A percentile compares a stretch with the other conserved stretches of the same genome.
Evolutionary conservation across 257 asterid genomes (phyloP).

Genomic region (Henckelia pumila): DNA sequence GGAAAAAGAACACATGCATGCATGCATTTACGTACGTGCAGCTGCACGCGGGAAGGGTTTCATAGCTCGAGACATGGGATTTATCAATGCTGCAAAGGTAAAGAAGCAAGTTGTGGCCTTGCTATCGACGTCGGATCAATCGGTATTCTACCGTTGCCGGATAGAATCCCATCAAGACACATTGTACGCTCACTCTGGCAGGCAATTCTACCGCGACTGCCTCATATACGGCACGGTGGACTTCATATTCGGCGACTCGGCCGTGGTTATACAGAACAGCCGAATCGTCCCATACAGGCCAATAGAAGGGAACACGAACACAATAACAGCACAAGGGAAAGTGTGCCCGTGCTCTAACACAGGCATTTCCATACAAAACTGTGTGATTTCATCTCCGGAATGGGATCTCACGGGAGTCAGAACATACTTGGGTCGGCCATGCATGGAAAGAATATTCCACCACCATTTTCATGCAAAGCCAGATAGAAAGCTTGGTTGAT

Average conservation of each 20-base stretch:
- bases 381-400: neutral
- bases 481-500: neutral
- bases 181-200: slow-evolving; percentile 37
- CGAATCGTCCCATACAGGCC: slow-evolving; percentile 36
- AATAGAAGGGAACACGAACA: neutral
- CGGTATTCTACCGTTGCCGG: slow-evolving; percentile 24
- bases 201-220: slow-evolving; percentile 36
- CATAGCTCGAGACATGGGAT: slow-evolving; percentile 32
- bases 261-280: slow-evolving; percentile 36
- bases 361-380: neutral
- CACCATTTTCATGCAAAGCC: neutral
- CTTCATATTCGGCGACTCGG: too few relatives aligned
- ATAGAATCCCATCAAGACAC: slow-evolving; percentile 46
- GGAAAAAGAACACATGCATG: too few relatives aligned
- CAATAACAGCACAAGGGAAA: neutral
- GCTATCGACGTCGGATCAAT: slow-evolving; percentile 40
- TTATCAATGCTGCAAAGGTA: slow-evolving; percentile 33
- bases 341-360: neutral
- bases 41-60: slow-evolving; percentile 32
- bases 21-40: slow-evolving; percentile 3
- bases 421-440: neutral
- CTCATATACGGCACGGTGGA: slow-evolving; percentile 40
- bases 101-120: slow-evolving; percentile 49
- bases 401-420: neutral
- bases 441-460: neutral